Evolutionary conservation across 163 green algal species (phyloP).

Genomic region (Trebouxiophyceae sp.): DNA sequence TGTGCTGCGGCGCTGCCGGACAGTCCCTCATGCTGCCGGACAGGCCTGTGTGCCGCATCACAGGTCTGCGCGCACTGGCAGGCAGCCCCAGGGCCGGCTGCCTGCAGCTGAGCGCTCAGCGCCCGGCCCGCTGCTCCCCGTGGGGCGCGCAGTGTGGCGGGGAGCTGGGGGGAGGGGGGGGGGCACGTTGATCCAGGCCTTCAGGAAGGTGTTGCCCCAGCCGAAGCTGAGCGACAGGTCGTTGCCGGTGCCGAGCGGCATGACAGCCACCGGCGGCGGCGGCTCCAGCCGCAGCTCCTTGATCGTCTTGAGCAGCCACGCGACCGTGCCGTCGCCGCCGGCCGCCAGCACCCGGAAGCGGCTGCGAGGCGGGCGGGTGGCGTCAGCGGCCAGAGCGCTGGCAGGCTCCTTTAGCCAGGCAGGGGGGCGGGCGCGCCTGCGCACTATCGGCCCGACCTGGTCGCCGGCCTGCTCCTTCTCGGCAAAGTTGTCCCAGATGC

Average conservation of each 20-base stretch:
- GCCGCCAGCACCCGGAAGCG: slow-evolving; percentile 45
- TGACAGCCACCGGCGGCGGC: slow-evolving; percentile 58
- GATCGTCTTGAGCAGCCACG: slow-evolving; percentile 75
- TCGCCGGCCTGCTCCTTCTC: slow-evolving; percentile 13
- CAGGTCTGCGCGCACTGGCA: too few species aligned
- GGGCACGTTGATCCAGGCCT: slow-evolving; percentile 39
- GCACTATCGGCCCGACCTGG: slow-evolving; percentile 19
- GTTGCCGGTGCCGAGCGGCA: slow-evolving; percentile 80
- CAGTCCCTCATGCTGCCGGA: too few species aligned
- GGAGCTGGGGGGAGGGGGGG: too few species aligned
- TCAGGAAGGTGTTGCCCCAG: slow-evolving; percentile 63
- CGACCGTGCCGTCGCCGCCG: slow-evolving; percentile 78
- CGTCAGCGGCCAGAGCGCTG: too few species aligned
- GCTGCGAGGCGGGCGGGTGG: too few species aligned
- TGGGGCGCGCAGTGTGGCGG: too few species aligned
- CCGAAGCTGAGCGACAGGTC: slow-evolving; percentile 70
- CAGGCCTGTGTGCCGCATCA: too few species aligned
- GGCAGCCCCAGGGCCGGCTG: too few species aligned
- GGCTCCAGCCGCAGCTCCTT: slow-evolving; percentile 40
- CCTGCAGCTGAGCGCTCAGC: too few species aligned
- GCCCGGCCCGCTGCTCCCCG: too few species aligned
- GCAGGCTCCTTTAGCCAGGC: not conserved
- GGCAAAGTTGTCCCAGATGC: slow-evolving; percentile 44
- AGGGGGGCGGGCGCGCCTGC: slow-evolving; percentile 4
- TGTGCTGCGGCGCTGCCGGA: too few species aligned